Conservation (phyloP, 2,329 filamentous ascomycete species). For the Ophiostoma quercus region DNA sequence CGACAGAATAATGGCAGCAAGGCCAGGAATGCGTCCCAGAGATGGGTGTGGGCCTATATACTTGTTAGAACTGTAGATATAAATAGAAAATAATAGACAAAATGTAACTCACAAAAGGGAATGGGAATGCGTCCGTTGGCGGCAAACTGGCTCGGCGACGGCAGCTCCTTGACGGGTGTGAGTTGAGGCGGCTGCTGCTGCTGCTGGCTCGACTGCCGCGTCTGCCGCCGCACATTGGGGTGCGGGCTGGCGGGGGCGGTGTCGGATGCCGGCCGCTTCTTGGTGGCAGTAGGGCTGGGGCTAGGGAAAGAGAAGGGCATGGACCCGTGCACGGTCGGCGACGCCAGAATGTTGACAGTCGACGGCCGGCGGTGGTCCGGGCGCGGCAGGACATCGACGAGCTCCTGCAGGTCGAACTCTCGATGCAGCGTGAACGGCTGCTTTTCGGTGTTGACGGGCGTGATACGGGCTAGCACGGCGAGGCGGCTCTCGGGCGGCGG, state of each 20-base stretch:
- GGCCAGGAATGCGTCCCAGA: constrained; percentile 46
- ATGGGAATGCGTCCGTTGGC: constrained; percentile 33
- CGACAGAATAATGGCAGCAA: constrained; percentile 52
- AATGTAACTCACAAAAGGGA: constrained; percentile 43
- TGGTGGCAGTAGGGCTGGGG: background rate
- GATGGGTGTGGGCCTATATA: constrained; percentile 45
- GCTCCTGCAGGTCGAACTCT: constrained; percentile 44
- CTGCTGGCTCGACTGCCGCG: constrained; percentile 18
- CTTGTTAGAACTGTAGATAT: background rate
- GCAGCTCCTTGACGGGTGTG: background rate
- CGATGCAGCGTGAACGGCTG: constrained; percentile 39
- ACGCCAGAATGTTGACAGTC: constrained; percentile 23
- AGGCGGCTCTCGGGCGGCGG: constrained; percentile 28
- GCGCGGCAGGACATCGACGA: constrained; percentile 44
- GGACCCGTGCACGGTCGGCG: constrained; percentile 21
- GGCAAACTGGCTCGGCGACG: constrained; percentile 18
- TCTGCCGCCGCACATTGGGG: constrained; percentile 11
- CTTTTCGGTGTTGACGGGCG: constrained; percentile 32
- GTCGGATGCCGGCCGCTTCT: constrained; percentile 22
- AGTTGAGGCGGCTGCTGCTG: background rate
- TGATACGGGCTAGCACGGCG: constrained; percentile 42
- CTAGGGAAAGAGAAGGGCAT: background rate
- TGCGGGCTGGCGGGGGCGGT: constrained; percentile 21
- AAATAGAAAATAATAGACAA: background rate
- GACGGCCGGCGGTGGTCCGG: constrained; percentile 25